Base-by-base conservation (phyloP, 805 yeast genomes). In the Candida sanyiensis region DNA sequence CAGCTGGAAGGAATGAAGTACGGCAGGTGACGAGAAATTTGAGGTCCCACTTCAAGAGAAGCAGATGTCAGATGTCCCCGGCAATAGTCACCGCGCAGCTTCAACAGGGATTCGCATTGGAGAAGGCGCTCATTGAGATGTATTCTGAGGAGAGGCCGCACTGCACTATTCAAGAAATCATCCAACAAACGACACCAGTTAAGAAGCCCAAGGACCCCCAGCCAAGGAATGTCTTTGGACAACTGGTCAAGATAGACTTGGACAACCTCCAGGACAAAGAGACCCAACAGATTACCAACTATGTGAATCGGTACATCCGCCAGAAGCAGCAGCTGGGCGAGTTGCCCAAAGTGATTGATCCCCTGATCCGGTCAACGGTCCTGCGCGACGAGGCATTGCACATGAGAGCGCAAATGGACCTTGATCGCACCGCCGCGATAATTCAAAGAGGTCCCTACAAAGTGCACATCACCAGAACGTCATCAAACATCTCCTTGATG, bases 361-460 rank as follows among this genome's bases (percentile, higher is more conserved):
- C 50, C 2, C 3, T 12, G 23, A 38, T 50, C 5, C 16, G 29
- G 36, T 39, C 31, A 8, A 35, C 35, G 18, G 34, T 45, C 20
- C 40, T 45, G 9, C 45, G 35, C 27, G 56, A 51, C 3, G 53
- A 49, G 33, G 54, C 56, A 13, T 23, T 52, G 5, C 48, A 43
- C 35, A 30, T 35, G 10, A 23, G 56, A 18, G 49, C 57, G 1
- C 11, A 32, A 30, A 9, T 43, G 22, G 48, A 47, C 16, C 19
- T 50, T 1, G 6, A 33, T 3, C 36, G 39, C 13, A 38, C 42
- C 3, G 25, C 24, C 6, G 18, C 23, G 16, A 40, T 36, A n/a
- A 17, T 44, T 5, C 7, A 19, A 1, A 34, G 24, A 3, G 57
- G 59, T 1, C 47, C 58, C 3, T 53, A 53, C 27, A 32, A 34